Base-by-base conservation (phyloP, 768 basidiomycete species). In the Tricholoma matsutake region DNA sequence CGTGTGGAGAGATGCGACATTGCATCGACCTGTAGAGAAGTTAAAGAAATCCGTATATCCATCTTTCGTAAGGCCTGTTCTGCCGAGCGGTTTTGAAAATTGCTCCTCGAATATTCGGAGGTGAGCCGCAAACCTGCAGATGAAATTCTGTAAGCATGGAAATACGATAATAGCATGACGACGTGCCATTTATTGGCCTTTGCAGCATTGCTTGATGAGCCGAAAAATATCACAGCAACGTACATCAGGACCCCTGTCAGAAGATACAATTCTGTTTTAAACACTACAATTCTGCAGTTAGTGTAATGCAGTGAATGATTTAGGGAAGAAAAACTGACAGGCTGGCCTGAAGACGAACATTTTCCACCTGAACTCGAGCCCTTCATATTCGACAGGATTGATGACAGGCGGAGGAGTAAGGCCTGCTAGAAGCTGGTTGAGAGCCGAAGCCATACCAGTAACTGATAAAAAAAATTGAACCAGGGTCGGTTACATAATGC, bases 11-110 rank as follows among this genome's bases (percentile, higher is more conserved):
- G 89, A 90, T 28, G 83, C 76, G 58, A 94, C 70, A 64, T 85
- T 86, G 61, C 90, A 88, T 61, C 95, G 79, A 57, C 95, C 95
- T 2, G 94, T 94, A 43, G 92, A 92, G 76, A 91, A 97, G 69
- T 82, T 81, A 78, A 93, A 91, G 70, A 86, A 90, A 76, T 94
- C 92, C 3, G 86, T 81, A 66, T 87, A 79, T 18, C 92, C 92
- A 67, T 94, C 93, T 41, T 79, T 59, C 34, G 81, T 80, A 54
- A 89, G 74, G 9, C 83, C 84, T 4, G 76, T 76, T 35, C 77
- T 78, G 8, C 81, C 77, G 22, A 72, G 66, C 1, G 92, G 88
- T 51, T 77, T 81, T 10, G 91, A 86, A 77, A 97, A 97, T 72
- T 96, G 93, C 35, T 81, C 73, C 49, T 80, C 71, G 61, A 89